Evolutionary conservation across 2,329 filamentous ascomycete genomes (phyloP).

Genomic region (Fusarium oxysporum): DNA sequence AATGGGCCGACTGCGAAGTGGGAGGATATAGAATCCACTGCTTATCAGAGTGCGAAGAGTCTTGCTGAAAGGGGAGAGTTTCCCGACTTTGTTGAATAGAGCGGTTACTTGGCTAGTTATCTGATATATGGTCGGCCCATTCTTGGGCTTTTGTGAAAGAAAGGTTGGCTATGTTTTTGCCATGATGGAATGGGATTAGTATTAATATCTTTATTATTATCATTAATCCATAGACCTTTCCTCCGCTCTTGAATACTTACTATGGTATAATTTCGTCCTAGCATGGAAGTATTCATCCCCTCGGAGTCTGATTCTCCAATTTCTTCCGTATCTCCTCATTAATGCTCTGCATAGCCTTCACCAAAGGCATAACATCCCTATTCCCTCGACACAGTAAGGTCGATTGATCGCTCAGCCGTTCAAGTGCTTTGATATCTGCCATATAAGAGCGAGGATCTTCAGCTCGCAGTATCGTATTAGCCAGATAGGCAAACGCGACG

Average conservation of each 20-base stretch:
- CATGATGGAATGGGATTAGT: neutral
- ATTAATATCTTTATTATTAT: neutral
- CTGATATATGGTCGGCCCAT: neutral
- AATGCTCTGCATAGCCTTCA: constrained; percentile 44
- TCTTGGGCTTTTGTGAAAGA: neutral
- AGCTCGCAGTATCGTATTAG: constrained; percentile 39
- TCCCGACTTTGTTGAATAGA: neutral
- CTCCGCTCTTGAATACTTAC: neutral
- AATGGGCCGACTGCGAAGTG: constrained; percentile 3
- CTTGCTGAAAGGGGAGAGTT: constrained; percentile 12
- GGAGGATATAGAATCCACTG: constrained; percentile 15
- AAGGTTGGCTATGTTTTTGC: neutral
- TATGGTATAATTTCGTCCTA: neutral
- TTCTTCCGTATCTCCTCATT: constrained; percentile 41
- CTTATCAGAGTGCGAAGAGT: constrained; percentile 18
- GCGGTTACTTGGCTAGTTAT: neutral
- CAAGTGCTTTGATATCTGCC: constrained; percentile 40
- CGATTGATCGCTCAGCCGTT: constrained; percentile 30
- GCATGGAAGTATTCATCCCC: no score
- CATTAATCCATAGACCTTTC: neutral
- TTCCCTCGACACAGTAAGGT: constrained; percentile 35
- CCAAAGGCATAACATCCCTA: constrained; percentile 43
- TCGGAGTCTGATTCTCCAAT: neutral
- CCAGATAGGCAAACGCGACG: constrained; percentile 45
- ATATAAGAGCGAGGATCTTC: constrained; percentile 23